Percentiles rank a stretch among this genome's conserved stretches.
Conservation (phyloP, 805 yeast genomes). For the Candida tallmaniae region DNA sequence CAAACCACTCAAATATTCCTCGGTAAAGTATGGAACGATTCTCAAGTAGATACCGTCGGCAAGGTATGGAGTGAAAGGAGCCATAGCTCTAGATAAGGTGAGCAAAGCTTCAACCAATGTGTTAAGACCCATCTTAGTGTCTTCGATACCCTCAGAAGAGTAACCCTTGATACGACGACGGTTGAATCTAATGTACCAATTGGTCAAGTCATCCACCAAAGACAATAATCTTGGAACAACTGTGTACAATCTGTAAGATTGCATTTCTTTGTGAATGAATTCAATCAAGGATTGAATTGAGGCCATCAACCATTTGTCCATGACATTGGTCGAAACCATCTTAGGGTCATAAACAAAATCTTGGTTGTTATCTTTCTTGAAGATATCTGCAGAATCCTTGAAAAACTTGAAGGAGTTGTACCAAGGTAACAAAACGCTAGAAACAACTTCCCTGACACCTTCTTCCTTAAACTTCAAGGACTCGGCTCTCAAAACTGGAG, state of each 20-base stretch:
- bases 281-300: slow-evolving; percentile 89
- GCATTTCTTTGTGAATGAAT: slow-evolving; percentile 88
- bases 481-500: slow-evolving; percentile 96
- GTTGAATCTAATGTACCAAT: slow-evolving; percentile 98
- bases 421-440: slow-evolving; percentile 96
- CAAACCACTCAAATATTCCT: slow-evolving; percentile 46
- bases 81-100: slow-evolving; percentile 92
- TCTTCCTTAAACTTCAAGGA: slow-evolving; percentile 96
- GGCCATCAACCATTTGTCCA: slow-evolving; percentile 97
- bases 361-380: slow-evolving; percentile 66
- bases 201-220: slow-evolving; percentile 91
- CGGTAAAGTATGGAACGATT: slow-evolving; percentile 59
- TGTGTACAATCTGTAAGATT: slow-evolving; percentile 82
- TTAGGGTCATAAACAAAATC: slow-evolving; percentile 70
- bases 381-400: slow-evolving; percentile 86
- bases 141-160: slow-evolving; percentile 71
- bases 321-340: slow-evolving; percentile 72
- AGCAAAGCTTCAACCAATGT: slow-evolving; percentile 87
- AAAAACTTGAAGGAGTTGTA: slow-evolving; percentile 96
- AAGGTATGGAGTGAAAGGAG: slow-evolving; percentile 97
- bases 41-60: slow-evolving; percentile 84
- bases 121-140: slow-evolving; percentile 82
- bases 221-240: slow-evolving; percentile 90
- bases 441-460: slow-evolving; percentile 96
- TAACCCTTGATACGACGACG: slow-evolving; percentile 95